Evolutionary conservation across 2,329 filamentous ascomycete genomes (phyloP).

Genomic region (Fusarium sp.): DNA sequence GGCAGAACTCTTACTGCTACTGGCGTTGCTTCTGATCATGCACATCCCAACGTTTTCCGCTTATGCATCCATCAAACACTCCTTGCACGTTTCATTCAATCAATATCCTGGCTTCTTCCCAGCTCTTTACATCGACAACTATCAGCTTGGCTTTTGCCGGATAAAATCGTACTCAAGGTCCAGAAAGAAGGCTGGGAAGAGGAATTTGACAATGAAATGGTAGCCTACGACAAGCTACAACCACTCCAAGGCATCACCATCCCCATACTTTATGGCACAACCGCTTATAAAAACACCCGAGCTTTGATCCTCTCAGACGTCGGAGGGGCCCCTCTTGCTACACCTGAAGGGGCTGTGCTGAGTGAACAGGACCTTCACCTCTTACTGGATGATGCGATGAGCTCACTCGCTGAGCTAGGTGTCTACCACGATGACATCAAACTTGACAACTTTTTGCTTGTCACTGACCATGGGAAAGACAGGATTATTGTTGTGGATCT

Average conservation of each 20-base stretch:
- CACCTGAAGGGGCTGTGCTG: conserved; percentile 33
- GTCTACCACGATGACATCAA: conserved; percentile 37
- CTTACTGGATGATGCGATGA: conserved; percentile 2
- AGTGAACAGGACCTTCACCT: conserved; percentile 9
- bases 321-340: conserved; percentile 30
- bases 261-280: conserved; percentile 34
- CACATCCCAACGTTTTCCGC: not conserved
- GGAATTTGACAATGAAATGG: conserved; percentile 40
- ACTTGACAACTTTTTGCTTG: conserved; percentile 39
- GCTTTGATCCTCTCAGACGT: conserved; percentile 42
- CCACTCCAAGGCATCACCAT: conserved; percentile 39
- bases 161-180: conserved; percentile 37
- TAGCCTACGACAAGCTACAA: conserved; percentile 34
- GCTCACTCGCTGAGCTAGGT: conserved; percentile 22
- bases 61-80: not conserved
- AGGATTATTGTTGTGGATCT: conserved; percentile 37
- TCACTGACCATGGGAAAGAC: conserved; percentile 16
- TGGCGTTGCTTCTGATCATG: not conserved
- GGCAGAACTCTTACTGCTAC: not conserved
- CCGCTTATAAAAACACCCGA: conserved; percentile 30
- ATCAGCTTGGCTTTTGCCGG: conserved; percentile 30
- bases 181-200: conserved; percentile 42
- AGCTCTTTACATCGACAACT: not conserved
- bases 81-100: not conserved
- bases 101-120: not conserved